These are phyloP conservation scores for Paspalum notatum DNA, from an alignment of 176 grass and related monocot species.

Conservation along the genomic window DNA sequence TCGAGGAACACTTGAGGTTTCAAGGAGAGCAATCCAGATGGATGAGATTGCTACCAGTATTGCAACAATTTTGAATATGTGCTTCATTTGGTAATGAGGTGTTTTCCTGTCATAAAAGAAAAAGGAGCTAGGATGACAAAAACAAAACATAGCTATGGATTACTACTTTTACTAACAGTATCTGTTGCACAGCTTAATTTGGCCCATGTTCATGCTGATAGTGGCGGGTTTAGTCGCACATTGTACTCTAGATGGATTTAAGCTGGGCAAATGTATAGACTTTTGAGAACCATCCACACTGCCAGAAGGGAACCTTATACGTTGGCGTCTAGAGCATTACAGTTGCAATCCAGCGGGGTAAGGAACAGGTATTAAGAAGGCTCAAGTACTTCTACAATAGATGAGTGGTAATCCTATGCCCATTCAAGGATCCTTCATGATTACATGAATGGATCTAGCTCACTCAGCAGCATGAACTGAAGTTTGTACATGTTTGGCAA, in stretches of 20 bases:
- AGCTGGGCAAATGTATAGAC: not conserved
- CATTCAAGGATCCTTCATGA: not conserved
- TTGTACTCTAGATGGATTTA: not conserved
- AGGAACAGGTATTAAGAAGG: not conserved
- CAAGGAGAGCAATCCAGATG: constrained; percentile 64
- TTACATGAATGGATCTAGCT: no score
- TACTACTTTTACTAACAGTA: not conserved
- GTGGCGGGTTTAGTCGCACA: not conserved
- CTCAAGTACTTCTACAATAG: not conserved
- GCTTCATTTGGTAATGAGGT: constrained; percentile 31
- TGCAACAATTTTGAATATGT: constrained; percentile 58
- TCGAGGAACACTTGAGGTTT: constrained; percentile 64
- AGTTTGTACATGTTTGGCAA: no score
- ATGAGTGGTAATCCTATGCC: not conserved
- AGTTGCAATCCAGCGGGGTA: not conserved
- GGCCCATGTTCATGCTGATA: not conserved
- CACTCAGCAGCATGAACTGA: no score
- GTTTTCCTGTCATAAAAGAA: constrained; percentile 24
- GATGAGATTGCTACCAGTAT: constrained; percentile 62
- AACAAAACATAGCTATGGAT: not conserved
- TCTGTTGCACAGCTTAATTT: not conserved
- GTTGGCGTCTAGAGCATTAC: not conserved
- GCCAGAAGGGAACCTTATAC: not conserved
- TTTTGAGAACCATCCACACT: not conserved
- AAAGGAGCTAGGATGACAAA: not conserved